Evolutionary conservation across 257 asterid genomes (phyloP).

Genomic region (Gardenia jasminoides): DNA sequence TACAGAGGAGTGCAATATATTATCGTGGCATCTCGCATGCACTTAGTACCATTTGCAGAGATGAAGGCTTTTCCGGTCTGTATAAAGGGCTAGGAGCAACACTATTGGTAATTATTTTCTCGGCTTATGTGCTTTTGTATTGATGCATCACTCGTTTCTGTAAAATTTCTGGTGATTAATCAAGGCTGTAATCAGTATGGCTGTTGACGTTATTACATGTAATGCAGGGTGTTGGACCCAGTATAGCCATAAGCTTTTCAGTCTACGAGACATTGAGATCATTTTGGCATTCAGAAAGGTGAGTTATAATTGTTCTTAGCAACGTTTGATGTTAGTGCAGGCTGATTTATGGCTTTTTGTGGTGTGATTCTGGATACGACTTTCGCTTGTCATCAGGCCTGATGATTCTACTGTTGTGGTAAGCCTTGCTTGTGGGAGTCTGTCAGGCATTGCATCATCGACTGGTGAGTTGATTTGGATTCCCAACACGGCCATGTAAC

Average conservation of each 20-base stretch:
- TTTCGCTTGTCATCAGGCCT: constrained; percentile 46
- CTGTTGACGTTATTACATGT: constrained; percentile 6
- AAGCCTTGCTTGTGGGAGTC: constrained; percentile 95
- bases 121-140: neutral
- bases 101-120: constrained; percentile 52
- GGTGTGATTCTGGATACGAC: neutral
- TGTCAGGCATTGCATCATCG: constrained; percentile 91
- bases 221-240: constrained; percentile 93
- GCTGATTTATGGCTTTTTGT: neutral
- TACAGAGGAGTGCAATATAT: constrained; percentile 69
- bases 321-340: neutral
- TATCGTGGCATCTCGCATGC: constrained; percentile 86
- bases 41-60: constrained; percentile 74
- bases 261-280: constrained; percentile 79
- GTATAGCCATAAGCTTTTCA: constrained; percentile 89
- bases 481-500: neutral
- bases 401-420: constrained; percentile 60
- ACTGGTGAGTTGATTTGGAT: constrained; percentile 51
- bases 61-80: constrained; percentile 83
- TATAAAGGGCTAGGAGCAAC: constrained; percentile 97
- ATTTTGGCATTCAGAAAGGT: constrained; percentile 63
- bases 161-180: neutral
- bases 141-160: neutral
- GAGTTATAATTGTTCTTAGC: constrained; percentile 4
- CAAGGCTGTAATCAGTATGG: neutral